These are phyloP conservation scores for Penicillium roqueforti DNA, from an alignment of 495 filamentous ascomycete species.

Conservation along the genomic window DNA sequence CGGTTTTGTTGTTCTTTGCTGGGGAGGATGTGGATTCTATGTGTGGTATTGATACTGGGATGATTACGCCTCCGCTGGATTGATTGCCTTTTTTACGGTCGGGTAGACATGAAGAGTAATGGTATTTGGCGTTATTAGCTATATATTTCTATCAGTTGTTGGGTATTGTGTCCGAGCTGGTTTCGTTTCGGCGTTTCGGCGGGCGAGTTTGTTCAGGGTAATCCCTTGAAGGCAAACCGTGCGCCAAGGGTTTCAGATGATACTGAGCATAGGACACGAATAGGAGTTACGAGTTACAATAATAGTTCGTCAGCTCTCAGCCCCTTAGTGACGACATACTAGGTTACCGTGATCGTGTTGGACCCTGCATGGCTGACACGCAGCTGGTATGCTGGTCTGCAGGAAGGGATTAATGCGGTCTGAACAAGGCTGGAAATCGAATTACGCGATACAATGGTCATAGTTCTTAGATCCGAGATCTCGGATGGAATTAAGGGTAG, in stretches of 20 bases:
- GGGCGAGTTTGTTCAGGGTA: neutral
- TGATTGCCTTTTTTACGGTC: neutral
- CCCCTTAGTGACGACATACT: constrained; percentile 24
- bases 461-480: neutral
- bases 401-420: neutral
- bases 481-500: neutral
- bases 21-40: constrained; percentile 13
- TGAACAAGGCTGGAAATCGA: neutral
- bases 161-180: neutral
- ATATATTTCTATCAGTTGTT: neutral
- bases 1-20: constrained; percentile 33
- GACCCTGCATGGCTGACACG: constrained; percentile 11
- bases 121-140: neutral
- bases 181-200: neutral
- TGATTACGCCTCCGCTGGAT: constrained; percentile 24
- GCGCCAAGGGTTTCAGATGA: neutral
- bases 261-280: neutral
- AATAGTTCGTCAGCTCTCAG: neutral
- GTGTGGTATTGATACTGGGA: constrained; percentile 8
- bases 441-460: neutral
- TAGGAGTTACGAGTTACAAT: neutral
- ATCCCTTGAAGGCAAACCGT: neutral
- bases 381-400: constrained; percentile 18
- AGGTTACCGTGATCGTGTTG: constrained; percentile 11
- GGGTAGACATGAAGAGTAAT: too few species aligned